phyloP scores from a whole-genome alignment of 2,329 filamentous ascomycete genomes.

The Penicillium sp. region DNA sequence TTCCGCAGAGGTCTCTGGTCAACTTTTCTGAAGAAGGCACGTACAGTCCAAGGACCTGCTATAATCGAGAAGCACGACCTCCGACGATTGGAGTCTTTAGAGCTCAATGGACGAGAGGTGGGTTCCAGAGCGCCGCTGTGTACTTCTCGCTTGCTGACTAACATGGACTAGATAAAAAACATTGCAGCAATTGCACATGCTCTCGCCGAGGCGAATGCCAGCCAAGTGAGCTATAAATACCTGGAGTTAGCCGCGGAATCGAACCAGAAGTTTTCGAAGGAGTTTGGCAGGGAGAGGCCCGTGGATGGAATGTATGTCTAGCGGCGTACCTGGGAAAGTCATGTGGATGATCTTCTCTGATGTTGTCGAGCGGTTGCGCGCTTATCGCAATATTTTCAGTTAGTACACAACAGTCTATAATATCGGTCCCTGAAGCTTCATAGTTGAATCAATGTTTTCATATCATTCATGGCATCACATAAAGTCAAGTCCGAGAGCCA shows the following conservation, averaged over 20 bases:
- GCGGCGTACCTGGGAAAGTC: too few relatives aligned
- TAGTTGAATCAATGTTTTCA: too few relatives aligned
- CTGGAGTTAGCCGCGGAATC: not conserved
- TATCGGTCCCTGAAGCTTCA: too few relatives aligned
- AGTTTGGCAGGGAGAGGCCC: too few relatives aligned
- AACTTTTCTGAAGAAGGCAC: not conserved
- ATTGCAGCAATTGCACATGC: not conserved
- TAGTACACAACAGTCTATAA: too few relatives aligned
- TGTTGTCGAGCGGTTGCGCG: too few relatives aligned
- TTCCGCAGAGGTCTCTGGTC: not conserved
- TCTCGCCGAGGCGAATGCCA: not conserved
- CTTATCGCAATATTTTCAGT: too few relatives aligned
- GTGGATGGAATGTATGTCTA: too few relatives aligned
- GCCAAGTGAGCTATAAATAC: conserved; percentile 1
- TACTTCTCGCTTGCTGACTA: not conserved
- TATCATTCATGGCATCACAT: too few relatives aligned
- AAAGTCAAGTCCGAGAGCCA: too few relatives aligned
- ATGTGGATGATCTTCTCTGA: too few relatives aligned
- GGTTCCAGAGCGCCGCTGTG: not conserved
- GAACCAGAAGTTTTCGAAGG: conserved; percentile 5
- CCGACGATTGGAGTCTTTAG: not conserved
- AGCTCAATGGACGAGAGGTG: conserved; percentile 1
- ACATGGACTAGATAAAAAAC: conserved; percentile 2
- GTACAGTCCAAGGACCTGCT: not conserved
- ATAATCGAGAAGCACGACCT: not conserved